Conservation (phyloP, 305 asterid genomes). For the Nicotiana rustica region DNA sequence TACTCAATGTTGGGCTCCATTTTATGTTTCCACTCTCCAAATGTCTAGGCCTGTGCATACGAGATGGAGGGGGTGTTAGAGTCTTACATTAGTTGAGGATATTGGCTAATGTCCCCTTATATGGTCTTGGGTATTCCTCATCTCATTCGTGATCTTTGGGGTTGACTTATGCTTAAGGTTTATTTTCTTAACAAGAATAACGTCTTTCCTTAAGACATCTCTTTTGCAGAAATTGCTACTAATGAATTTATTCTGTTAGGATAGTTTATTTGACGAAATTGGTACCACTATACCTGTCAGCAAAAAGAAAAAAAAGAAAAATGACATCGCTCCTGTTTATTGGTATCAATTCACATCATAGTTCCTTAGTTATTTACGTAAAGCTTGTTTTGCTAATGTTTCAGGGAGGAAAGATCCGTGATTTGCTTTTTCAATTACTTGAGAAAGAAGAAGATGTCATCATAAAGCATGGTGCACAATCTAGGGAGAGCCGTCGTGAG, state of each 20-base stretch:
- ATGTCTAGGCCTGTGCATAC: not conserved
- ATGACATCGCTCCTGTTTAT: slow-evolving; percentile 4
- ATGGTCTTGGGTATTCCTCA: not conserved
- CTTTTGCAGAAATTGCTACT: not conserved
- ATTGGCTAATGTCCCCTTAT: not conserved
- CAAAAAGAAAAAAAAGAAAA: not conserved
- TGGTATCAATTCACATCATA: not conserved
- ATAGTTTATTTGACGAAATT: not conserved
- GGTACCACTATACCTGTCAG: not conserved
- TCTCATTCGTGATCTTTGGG: not conserved
- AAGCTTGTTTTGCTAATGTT: slow-evolving; percentile 35
- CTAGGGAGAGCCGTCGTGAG: slow-evolving; percentile 92
- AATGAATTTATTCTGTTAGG: not conserved
- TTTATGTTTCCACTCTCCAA: not conserved
- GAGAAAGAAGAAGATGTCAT: slow-evolving; percentile 81
- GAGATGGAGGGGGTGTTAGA: not conserved
- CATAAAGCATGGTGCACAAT: slow-evolving; percentile 92
- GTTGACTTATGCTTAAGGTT: slow-evolving; percentile 7
- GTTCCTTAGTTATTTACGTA: slow-evolving; percentile 10
- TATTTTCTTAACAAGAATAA: slow-evolving; percentile 23
- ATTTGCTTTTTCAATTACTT: slow-evolving; percentile 86
- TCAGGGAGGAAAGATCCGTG: slow-evolving; percentile 96
- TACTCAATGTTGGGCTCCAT: not conserved
- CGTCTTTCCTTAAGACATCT: not conserved
- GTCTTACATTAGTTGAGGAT: not conserved